Evolutionary conservation across 2,329 filamentous ascomycete species (phyloP), one percentile per base, ranked within the genome.

Genomic region (Colletotrichum sp.): DNA sequence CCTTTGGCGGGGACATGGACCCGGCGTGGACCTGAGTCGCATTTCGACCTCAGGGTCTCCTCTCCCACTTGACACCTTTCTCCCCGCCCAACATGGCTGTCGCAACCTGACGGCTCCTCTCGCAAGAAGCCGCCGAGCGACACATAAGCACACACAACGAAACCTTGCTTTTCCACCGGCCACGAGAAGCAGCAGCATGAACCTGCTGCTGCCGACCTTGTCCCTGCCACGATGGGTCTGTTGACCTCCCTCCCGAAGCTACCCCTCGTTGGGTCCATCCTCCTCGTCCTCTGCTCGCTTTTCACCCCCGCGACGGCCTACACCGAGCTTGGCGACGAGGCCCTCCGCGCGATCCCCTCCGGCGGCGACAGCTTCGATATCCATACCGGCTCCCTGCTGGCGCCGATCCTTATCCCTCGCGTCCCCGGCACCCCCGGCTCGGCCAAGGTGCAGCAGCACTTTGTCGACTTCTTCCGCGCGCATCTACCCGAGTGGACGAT

Each of bases 381-480:
- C 79, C 86, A 93, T 76, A 90, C 88, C 39, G 95, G 96, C 79
- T 87, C 91, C 6, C 89, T 99, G 21, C 91, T 99, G 36, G 91
- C 96, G 5, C 97, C 96, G 2, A 96, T 99, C 80, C 89, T 99
- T 70, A 92, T 94, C 67, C 93, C 97, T 2, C 94, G 97, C 76
- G 96, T 99, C 0, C 95, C 97, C 8, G 97, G 96, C 18, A 98
- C 96, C 1, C 89, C 93, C 2, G 96, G 95, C 32, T 95, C 94
- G 16, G 84, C 86, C 18, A 90, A 89, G 69, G 95, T 95, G 5
- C 94, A 97, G 79, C 89, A 92, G 59, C 96, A 99, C 86, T 95
- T 99, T 81, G 91, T 93, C 81, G 87, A 93, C 83, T 99, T 97
- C 89, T 98, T 99, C 86, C 85, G 86, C 66, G 88, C 87, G 8